Percentiles rank a stretch among this genome's conserved stretches.
phyloP scores from a whole-genome alignment of 1,139 yeast genomes.

The Ashbya aceris region DNA sequence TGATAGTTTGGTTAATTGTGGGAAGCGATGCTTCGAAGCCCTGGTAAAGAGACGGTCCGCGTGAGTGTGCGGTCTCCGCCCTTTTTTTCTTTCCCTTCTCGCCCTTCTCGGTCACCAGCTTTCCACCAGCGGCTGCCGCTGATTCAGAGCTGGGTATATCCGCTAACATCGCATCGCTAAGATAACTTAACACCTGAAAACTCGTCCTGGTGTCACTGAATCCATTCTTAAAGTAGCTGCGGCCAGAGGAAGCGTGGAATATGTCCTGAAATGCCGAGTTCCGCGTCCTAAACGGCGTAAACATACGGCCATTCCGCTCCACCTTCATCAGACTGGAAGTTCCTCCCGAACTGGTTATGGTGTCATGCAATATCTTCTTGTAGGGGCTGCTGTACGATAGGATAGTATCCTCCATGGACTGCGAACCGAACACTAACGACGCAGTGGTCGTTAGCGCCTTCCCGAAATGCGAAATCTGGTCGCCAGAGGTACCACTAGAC shows the following conservation, averaged over 20 bases:
- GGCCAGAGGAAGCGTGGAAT: slow-evolving; percentile 18
- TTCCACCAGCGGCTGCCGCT: slow-evolving; percentile 7
- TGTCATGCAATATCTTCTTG: slow-evolving; percentile 39
- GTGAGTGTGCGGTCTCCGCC: slow-evolving; percentile 8
- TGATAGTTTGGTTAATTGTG: slow-evolving; percentile 34
- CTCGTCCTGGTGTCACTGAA: slow-evolving; percentile 32
- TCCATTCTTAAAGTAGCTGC: slow-evolving; percentile 28
- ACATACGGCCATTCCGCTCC: slow-evolving; percentile 22
- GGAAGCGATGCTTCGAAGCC: slow-evolving; percentile 56
- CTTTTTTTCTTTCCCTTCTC: slow-evolving; percentile 8
- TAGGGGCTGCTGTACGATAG: slow-evolving; percentile 36
- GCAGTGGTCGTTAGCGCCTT: slow-evolving; percentile 19
- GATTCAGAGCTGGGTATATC: slow-evolving; percentile 37
- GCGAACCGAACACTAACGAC: slow-evolving; percentile 18
- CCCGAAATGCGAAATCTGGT: slow-evolving; percentile 15
- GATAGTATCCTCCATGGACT: slow-evolving; percentile 28
- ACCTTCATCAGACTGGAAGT: slow-evolving; percentile 26
- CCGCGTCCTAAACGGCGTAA: slow-evolving; percentile 2
- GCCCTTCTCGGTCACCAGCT: slow-evolving; percentile 15
- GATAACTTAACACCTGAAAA: slow-evolving; percentile 37
- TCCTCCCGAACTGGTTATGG: slow-evolving; percentile 26
- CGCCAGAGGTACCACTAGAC: slow-evolving; percentile 8
- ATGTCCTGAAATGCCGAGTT: slow-evolving; percentile 19
- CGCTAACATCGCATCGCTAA: slow-evolving; percentile 48
- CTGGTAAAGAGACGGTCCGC: slow-evolving; percentile 43